These are phyloP conservation scores for Apiospora sp. DNA, from an alignment of 2,329 filamentous ascomycete genomes.

Conservation along the genomic window DNA sequence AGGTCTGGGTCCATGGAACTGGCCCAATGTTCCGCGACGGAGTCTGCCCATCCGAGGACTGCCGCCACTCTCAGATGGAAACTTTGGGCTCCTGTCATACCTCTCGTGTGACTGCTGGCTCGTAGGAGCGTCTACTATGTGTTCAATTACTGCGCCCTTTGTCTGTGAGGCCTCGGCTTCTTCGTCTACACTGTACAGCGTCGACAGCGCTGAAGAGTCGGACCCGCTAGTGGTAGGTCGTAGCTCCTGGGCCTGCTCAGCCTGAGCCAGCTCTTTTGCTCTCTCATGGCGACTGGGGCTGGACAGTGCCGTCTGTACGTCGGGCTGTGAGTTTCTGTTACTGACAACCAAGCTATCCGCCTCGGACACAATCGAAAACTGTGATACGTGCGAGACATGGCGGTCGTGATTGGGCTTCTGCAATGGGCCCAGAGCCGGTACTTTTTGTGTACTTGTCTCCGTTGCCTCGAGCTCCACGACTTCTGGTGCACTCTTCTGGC, in stretches of 20 bases:
- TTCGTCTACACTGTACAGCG: conserved; percentile 63
- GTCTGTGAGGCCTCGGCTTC: conserved; percentile 44
- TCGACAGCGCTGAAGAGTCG: conserved; percentile 62
- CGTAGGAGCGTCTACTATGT: conserved; percentile 28
- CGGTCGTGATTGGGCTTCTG: conserved; percentile 35
- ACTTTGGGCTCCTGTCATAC: conserved; percentile 23
- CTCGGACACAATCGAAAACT: conserved; percentile 44
- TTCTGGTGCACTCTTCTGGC: conserved; percentile 42
- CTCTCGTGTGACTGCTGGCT: conserved; percentile 2
- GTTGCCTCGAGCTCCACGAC: conserved; percentile 36
- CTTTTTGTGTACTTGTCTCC: conserved; percentile 21
- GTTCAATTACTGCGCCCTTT: conserved; percentile 20
- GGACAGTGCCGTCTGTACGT: conserved; percentile 47
- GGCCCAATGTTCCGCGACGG: conserved; percentile 23
- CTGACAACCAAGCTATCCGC: conserved; percentile 50
- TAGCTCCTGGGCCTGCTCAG: not conserved
- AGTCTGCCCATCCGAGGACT: conserved; percentile 29
- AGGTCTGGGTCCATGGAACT: not conserved
- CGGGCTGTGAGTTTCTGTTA: conserved; percentile 44
- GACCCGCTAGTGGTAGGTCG: conserved; percentile 47
- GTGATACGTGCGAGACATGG: conserved; percentile 34
- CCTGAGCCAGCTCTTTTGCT: not conserved
- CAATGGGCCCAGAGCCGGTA: conserved; percentile 28
- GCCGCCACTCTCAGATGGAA: conserved; percentile 28
- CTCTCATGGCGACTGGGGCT: conserved; percentile 51